These are phyloP conservation scores for Rhizodiscina lignyota DNA, from an alignment of 495 filamentous ascomycete species.

Conservation along the genomic window DNA sequence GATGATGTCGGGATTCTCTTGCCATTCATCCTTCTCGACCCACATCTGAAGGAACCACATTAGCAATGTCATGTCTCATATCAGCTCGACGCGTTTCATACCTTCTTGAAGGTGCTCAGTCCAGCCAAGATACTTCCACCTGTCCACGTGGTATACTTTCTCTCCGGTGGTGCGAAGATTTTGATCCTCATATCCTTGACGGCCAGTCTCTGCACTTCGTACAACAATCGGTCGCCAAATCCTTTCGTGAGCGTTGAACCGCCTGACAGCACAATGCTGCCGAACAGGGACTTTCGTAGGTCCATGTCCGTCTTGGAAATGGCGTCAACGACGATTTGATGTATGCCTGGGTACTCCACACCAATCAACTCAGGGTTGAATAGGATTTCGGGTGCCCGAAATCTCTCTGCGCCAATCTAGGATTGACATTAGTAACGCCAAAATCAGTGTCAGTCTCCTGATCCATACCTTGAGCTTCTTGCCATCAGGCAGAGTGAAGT, in stretches of 20 bases:
- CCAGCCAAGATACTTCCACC: constrained; percentile 95
- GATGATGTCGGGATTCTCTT: constrained; percentile 97
- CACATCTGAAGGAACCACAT: too few relatives aligned
- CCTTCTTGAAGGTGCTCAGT: constrained; percentile 96
- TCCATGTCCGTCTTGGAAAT: constrained; percentile 97
- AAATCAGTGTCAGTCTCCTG: background rate
- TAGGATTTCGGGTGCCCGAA: constrained; percentile 90
- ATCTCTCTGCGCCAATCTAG: constrained; percentile 76
- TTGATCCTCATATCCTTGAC: constrained; percentile 99
- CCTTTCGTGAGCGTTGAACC: constrained; percentile 83
- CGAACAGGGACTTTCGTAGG: constrained; percentile 80
- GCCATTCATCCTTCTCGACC: constrained; percentile 97
- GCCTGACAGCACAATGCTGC: constrained; percentile 92
- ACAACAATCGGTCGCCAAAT: constrained; percentile 86
- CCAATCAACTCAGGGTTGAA: constrained; percentile 97
- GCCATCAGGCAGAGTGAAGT: constrained; percentile 84
- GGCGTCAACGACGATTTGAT: constrained; percentile 92
- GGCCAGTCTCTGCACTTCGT: constrained; percentile 80
- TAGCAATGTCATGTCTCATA: too few relatives aligned
- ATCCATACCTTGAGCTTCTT: constrained; percentile 66
- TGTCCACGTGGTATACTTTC: constrained; percentile 98
- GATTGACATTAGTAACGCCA: background rate
- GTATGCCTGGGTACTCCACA: constrained; percentile 90
- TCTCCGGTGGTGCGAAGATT: constrained; percentile 92
- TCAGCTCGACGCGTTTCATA: too few relatives aligned